Conservation (phyloP, 345 rosid genomes). For the Ceriops tagal region DNA sequence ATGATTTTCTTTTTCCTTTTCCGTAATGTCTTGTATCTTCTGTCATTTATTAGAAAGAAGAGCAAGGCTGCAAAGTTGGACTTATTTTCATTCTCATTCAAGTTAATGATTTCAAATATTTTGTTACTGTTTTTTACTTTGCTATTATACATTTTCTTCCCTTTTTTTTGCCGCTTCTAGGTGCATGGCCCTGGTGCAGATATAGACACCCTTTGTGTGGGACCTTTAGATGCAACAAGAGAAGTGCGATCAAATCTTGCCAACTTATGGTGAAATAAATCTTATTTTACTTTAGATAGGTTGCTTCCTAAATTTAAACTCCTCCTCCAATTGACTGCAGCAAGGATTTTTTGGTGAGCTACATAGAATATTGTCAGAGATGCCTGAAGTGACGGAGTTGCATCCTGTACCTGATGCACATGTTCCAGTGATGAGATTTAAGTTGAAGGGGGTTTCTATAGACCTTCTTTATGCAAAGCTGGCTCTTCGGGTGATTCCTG, state of each 20-base stretch:
- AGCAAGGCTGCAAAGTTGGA: neutral
- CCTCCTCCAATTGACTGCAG: conserved; percentile 39
- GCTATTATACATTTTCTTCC: conserved; percentile 8
- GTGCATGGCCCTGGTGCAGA: conserved; percentile 99
- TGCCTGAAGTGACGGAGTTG: conserved; percentile 92
- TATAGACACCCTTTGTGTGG: conserved; percentile 93
- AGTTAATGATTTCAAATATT: conserved; percentile 7
- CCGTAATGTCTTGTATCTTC: neutral
- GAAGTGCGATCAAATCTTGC: conserved; percentile 61
- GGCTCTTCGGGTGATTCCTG: conserved; percentile 91
- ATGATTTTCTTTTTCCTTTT: neutral
- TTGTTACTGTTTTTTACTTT: neutral
- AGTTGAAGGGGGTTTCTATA: conserved; percentile 84
- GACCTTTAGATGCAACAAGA: conserved; percentile 90
- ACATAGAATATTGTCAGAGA: conserved; percentile 68
- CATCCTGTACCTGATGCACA: conserved; percentile 99
- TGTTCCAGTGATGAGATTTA: conserved; percentile 89
- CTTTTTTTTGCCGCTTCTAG: conserved; percentile 30
- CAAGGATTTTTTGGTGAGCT: conserved; percentile 95
- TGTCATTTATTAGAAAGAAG: neutral
- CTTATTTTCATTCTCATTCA: neutral
- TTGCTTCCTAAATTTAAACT: conserved; percentile 22
- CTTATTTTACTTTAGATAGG: conserved; percentile 13
- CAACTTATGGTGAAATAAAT: conserved; percentile 15
- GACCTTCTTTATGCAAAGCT: conserved; percentile 94